Conservation (phyloP, 345 rosid species). For the Camelina sativa region DNA sequence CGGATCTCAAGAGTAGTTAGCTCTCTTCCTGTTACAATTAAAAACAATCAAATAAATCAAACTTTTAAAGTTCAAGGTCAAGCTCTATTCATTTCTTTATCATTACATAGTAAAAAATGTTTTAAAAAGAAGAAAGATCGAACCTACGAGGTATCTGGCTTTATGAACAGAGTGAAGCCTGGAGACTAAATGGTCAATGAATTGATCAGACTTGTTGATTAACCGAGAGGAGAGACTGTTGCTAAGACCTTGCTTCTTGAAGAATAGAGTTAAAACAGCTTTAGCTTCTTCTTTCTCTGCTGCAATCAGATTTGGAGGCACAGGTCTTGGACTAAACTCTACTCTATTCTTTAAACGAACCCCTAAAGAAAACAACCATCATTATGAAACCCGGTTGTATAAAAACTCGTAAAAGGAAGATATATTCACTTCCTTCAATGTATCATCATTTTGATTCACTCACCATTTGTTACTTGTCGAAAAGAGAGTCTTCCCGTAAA, state of each 20-base stretch:
- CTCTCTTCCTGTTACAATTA: slow-evolving; percentile 68
- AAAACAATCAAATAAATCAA: background rate
- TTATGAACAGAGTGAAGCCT: slow-evolving; percentile 81
- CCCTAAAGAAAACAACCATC: slow-evolving; percentile 7
- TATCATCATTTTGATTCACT: background rate
- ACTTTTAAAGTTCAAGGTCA: background rate
- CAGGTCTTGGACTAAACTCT: slow-evolving; percentile 55
- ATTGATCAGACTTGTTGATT: slow-evolving; percentile 71
- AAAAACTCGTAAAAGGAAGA: background rate
- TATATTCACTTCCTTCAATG: background rate
- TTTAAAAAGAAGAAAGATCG: slow-evolving; percentile 43
- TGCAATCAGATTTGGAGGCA: slow-evolving; percentile 63
- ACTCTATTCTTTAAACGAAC: slow-evolving; percentile 63
- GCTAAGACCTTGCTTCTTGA: slow-evolving; percentile 83
- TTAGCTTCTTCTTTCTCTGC: slow-evolving; percentile 95
- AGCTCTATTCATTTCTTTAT: background rate
- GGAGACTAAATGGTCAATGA: slow-evolving; percentile 79
- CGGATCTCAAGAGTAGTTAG: slow-evolving; percentile 89
- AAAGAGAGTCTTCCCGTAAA: slow-evolving; percentile 36
- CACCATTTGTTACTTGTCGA: slow-evolving; percentile 38
- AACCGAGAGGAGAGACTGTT: slow-evolving; percentile 68
- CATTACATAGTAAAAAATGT: background rate
- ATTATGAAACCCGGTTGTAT: background rate
- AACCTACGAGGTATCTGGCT: slow-evolving; percentile 95
- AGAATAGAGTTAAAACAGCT: slow-evolving; percentile 79